Evolutionary conservation across 2,329 filamentous ascomycete species (phyloP), one percentile per base, ranked within the genome.

Genomic region (Hirsutella minnesotensis): DNA sequence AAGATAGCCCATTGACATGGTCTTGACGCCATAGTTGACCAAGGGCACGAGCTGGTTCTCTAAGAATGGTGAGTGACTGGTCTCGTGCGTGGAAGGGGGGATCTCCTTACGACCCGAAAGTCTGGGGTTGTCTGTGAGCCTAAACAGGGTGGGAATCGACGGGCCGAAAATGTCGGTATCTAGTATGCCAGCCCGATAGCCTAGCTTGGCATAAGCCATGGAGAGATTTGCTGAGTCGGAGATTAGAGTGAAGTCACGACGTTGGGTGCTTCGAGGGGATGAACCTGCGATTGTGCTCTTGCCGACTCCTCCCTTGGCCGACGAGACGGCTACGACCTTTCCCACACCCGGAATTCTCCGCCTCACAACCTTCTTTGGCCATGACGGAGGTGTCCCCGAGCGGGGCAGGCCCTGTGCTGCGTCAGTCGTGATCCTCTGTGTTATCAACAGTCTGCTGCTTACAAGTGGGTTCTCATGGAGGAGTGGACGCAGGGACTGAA

Each of bases 1-100:
- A 1, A 98, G 73, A 51, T 95, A 96, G 40, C 92, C 92, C 86
- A 98, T 96, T 0, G 89, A 95, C 92, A 98, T 98, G 43, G 88
- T 94, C 64, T 94, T 94, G 44, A 98, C 75, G 34, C 92, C 92
- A 67, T 96, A 96, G 58, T 94, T 95, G 19, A 85, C 88, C 20
- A 98, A 66, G 0, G 92, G 92, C 2, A 96, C 56, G 3, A 98
- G 73, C 54, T 88, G 81, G 55, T 89, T 88, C 52, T 83, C 78
- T 86, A 48, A 15, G 29, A 9, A 22, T 9, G 36, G 41, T 55
- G 5, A 56, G 41, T 10, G 19, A 8, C 10, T 3, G 29, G 3
- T 10, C 10, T n/a, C 13, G 3, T 16, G 2, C 15, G 1, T 31
- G 18, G 19, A 10, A 35, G 3, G 12, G 19, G 16, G 27, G 29